These are phyloP conservation scores for Trapa incisa DNA, from an alignment of 345 rosid genomes.

Conservation along the genomic window DNA sequence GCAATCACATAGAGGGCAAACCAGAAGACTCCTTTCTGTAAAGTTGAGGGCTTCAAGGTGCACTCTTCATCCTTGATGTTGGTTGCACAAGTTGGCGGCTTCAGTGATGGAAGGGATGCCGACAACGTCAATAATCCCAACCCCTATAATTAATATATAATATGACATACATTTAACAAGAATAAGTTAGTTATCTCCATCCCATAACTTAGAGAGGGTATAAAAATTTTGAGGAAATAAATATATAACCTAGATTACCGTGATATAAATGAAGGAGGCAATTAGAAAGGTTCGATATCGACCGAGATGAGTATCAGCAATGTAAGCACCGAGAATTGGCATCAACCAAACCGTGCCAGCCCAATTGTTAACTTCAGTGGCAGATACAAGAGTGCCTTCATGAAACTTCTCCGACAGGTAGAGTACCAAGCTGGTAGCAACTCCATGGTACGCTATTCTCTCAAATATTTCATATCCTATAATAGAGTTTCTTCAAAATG, in stretches of 20 bases:
- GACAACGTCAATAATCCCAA: too few relatives aligned
- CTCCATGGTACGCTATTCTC: conserved; percentile 59
- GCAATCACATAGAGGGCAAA: conserved; percentile 35
- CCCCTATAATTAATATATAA: too few relatives aligned
- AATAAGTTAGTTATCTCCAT: too few relatives aligned
- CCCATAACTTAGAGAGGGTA: too few relatives aligned
- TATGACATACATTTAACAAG: too few relatives aligned
- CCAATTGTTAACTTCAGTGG: conserved; percentile 56
- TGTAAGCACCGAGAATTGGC: conserved; percentile 49
- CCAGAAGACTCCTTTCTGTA: conserved; percentile 32
- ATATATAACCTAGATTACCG: too few relatives aligned
- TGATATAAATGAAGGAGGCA: too few relatives aligned
- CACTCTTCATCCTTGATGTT: conserved; percentile 22
- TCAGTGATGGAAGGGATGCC: too few relatives aligned
- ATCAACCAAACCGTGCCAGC: conserved; percentile 45
- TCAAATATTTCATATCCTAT: conserved; percentile 55
- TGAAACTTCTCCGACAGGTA: conserved; percentile 35
- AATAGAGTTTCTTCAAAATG: conserved; percentile 16
- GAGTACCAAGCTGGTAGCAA: conserved; percentile 42
- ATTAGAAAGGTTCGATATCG: too few relatives aligned
- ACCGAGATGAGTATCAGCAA: conserved; percentile 55
- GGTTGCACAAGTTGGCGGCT: too few relatives aligned
- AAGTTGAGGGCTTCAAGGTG: conserved; percentile 13
- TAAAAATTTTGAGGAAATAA: too few relatives aligned
- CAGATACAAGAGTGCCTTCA: conserved; percentile 46